phyloP scores from a whole-genome alignment of 2,329 filamentous ascomycete species.

The Akanthomyces uredinophilus region DNA sequence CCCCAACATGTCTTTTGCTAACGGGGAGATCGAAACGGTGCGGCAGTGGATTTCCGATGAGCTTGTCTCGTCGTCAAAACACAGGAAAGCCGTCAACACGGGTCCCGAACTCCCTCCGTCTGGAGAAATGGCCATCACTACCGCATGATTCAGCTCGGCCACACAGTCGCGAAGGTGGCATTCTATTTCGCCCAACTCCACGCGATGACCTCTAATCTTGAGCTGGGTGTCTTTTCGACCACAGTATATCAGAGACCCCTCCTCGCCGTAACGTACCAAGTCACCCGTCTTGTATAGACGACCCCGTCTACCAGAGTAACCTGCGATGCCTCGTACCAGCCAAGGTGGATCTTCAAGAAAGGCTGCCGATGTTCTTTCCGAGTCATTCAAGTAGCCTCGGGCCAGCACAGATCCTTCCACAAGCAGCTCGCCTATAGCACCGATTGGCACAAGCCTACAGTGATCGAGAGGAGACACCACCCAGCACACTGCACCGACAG shows the following conservation, averaged over 20 bases:
- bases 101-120: background rate
- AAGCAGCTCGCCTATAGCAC: slow-evolving; percentile 18
- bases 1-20: background rate
- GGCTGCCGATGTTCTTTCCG: slow-evolving; percentile 18
- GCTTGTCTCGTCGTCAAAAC: background rate
- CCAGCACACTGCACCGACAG: slow-evolving; percentile 2
- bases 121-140: background rate
- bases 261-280: slow-evolving; percentile 34
- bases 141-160: background rate
- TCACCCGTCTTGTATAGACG: slow-evolving; percentile 44
- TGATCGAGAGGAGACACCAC: slow-evolving; percentile 8
- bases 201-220: slow-evolving; percentile 48
- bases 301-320: background rate
- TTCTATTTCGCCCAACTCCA: slow-evolving; percentile 33
- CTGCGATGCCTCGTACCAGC: background rate
- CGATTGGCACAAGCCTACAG: slow-evolving; percentile 15
- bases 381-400: slow-evolving; percentile 15
- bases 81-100: background rate
- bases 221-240: slow-evolving; percentile 50
- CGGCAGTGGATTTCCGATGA: background rate
- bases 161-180: background rate
- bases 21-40: background rate
- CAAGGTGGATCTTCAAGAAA: slow-evolving; percentile 16
- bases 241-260: slow-evolving; percentile 33
- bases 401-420: slow-evolving; percentile 18